Percentiles rank a stretch among this genome's conserved stretches.
These are phyloP conservation scores for Colletotrichum higginsianum DNA, from an alignment of 2,329 filamentous ascomycete species.

Conservation along the genomic window DNA sequence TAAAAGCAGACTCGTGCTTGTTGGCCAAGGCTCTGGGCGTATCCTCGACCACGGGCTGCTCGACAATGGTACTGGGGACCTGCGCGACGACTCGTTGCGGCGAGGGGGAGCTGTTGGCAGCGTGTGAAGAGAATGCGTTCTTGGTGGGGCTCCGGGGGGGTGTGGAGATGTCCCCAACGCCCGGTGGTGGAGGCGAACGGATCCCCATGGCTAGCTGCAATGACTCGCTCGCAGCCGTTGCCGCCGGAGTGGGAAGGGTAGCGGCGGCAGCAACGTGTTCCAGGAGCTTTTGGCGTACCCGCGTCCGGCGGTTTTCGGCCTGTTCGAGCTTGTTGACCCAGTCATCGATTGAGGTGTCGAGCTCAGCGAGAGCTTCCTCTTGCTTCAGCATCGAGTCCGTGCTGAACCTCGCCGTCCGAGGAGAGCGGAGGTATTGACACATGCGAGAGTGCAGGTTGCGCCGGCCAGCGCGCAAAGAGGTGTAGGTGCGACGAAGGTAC, in stretches of 20 bases:
- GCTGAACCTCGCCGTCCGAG: slow-evolving; percentile 79
- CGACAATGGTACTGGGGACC: slow-evolving; percentile 70
- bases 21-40: slow-evolving; percentile 48
- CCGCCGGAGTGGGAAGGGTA: slow-evolving; percentile 59
- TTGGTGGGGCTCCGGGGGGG: slow-evolving; percentile 74
- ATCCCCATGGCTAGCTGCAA: slow-evolving; percentile 60
- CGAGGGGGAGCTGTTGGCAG: slow-evolving; percentile 59
- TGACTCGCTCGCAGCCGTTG: slow-evolving; percentile 55
- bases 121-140: slow-evolving; percentile 51
- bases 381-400: slow-evolving; percentile 83
- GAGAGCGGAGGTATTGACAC: slow-evolving; percentile 82
- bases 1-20: slow-evolving; percentile 47
- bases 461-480: slow-evolving; percentile 80
- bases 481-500: slow-evolving; percentile 83
- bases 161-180: slow-evolving; percentile 64
- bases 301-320: slow-evolving; percentile 82
- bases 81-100: slow-evolving; percentile 67
- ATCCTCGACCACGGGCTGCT: slow-evolving; percentile 66
- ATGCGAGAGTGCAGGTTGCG: slow-evolving; percentile 84
- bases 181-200: slow-evolving; percentile 46
- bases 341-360: slow-evolving; percentile 84
- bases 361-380: slow-evolving; percentile 82
- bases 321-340: slow-evolving; percentile 86
- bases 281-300: slow-evolving; percentile 83
- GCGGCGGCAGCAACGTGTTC: slow-evolving; percentile 84